Conservation (phyloP, 2,329 filamentous ascomycete genomes). For the Helicocarpus griseus region DNA sequence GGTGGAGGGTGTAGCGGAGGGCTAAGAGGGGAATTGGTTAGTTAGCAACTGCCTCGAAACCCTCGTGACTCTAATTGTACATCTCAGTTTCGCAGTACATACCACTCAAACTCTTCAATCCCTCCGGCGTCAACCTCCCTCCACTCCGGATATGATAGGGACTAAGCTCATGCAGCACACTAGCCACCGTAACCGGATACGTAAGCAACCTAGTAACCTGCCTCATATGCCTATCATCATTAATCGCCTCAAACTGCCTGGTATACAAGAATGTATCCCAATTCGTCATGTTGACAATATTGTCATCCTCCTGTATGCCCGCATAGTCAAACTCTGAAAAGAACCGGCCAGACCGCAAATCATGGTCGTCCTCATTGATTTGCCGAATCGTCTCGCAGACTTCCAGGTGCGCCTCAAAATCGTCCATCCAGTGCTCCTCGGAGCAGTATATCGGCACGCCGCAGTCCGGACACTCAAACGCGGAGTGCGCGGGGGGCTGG, state of each 20-base stretch:
- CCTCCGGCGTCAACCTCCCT: constrained; percentile 72
- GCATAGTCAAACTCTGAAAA: constrained; percentile 94
- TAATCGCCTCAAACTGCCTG: constrained; percentile 80
- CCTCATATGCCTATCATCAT: constrained; percentile 80
- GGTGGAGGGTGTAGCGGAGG: constrained; percentile 86
- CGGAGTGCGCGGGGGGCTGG: constrained; percentile 67
- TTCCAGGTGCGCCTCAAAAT: constrained; percentile 86
- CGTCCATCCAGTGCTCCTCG: constrained; percentile 89
- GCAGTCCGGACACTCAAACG: constrained; percentile 94
- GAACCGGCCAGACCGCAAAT: constrained; percentile 77
- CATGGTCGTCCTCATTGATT: constrained; percentile 97
- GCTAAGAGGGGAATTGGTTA: constrained; percentile 46
- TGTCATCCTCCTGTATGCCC: constrained; percentile 80
- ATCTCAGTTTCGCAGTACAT: constrained; percentile 30
- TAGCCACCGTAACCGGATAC: constrained; percentile 85
- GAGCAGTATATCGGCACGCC: constrained; percentile 89
- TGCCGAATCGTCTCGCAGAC: constrained; percentile 85
- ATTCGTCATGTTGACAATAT: constrained; percentile 91
- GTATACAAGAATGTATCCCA: constrained; percentile 98
- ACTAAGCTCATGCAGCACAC: constrained; percentile 85
- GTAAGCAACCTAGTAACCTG: constrained; percentile 90
- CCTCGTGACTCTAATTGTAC: too few species aligned
- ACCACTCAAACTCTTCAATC: constrained; percentile 89
- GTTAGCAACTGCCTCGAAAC: too few species aligned
- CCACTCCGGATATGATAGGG: constrained; percentile 73